Base-by-base conservation (phyloP, 179 eudicot species). In the Heliamphora pulchella region DNA sequence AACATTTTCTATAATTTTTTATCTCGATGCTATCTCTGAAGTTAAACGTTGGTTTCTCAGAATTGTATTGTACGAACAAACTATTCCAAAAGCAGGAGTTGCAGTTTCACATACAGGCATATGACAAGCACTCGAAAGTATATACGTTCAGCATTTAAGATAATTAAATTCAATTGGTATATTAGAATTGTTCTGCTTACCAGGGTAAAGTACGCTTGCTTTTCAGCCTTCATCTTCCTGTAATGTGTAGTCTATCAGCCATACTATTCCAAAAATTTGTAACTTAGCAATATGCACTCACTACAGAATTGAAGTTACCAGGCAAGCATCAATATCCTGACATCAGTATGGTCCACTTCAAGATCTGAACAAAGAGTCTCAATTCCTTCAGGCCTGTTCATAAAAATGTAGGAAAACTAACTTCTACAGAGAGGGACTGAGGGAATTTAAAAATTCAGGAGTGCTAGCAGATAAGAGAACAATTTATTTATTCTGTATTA, bases 201-300 rank as follows among this genome's bases (percentile, higher is more conserved):
- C 94, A 87, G 78, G 75, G 96, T 90, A 83, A 96, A 94, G 81
- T 91, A 96, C 63, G 97, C 99, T 83, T 94, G 98, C 83, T 86
- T 94, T 86, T 90, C 92, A 15, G 98, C 91, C 79, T 85, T 88
- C 96, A 96, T 96, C 88, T 96, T 96, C 99, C 98, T 96, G 90
- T 57, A 82, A 84, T 14, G 31, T 0, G 11, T 4, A 57, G 75
- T 58, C 31, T 43, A 80, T 80, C 44, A 80, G 77, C 67, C 58
- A 50, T 50, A 51, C 18, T 11, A 46, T 65, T 77, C 53, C 15
- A 71, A 76, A 43, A 77, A 4, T 76, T 7, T 72, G 22, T 8
- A 61, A 54, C 54, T 39, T 6, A 11, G 53, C 70, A 61, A 81
- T 20, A 10, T 20, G 48, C 55, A 64, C 57, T 47, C 31, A 64